Evolutionary conservation across 2,329 filamentous ascomycete species (phyloP), one percentile per base, ranked within the genome.

Genomic region (Hymenoscyphus scutula): DNA sequence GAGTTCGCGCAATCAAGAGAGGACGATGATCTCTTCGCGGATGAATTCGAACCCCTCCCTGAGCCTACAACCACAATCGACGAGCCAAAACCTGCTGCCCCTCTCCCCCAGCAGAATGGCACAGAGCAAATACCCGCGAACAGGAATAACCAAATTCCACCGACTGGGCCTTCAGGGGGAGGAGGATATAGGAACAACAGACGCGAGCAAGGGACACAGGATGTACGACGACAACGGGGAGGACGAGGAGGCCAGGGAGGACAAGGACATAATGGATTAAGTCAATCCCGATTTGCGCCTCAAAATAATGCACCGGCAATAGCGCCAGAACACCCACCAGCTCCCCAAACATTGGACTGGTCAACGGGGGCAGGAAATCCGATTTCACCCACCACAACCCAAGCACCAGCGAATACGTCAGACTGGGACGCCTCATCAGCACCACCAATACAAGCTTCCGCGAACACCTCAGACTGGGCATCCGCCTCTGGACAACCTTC

Each of bases 1-100:
- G 72, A 73, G 63, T 75, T 75, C 57, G 73, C 73, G 29, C 73
- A 75, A 64, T 70, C 67, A 13, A 63, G 73, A 62, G 72, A 70
- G 53, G 72, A 74, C 48, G 67, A 74, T 55, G 72, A 75, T 62
- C 71, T 75, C 30, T 75, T 75, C 59, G 70, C 68, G 6, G 73
- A 75, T 34, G 73, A 75, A 29, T 74, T 74, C 59, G 73, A 74
- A 51, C 72, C 72, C 25, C 58, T 69, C 29, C 15, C 66, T 5
- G 65, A 67, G 17, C 61, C 70, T 25, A 65, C 60, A 7, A 45
- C 63, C 7, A 58, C 65, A 29, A 60, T 70, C 25, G 64, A 71
- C 56, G 64, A 64, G 62, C 34, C 60, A 19, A 53, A 48, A 41
- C 6, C 45, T 45, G 23, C 17, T 41, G 19, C 48, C 37, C 25